Evolutionary conservation across 345 rosid species (phyloP), one percentile per base, ranked within the genome.

Genomic region (Lagerstroemia speciosa): DNA sequence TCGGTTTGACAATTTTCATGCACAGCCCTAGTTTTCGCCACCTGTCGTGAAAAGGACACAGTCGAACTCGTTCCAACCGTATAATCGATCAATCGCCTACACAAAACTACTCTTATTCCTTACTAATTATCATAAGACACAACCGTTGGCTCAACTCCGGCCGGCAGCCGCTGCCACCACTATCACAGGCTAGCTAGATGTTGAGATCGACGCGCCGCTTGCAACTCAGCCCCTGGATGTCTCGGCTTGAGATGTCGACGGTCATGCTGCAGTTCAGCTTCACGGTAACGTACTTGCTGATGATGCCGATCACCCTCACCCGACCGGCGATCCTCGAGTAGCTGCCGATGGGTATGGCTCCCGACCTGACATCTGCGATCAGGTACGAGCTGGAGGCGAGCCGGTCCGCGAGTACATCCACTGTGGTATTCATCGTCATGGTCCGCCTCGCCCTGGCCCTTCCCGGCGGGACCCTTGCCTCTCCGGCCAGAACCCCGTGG

Each of bases 381-480:
- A 89, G 63, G 68, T 77, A 73, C n/a, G 86, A 81, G 61, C 45
- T 73, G 0, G 77, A 68, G 33, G 81, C 36, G 26, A 89, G 9
- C 81, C 75, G 65, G 65, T 83, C 83, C 12, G 82, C 17, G 71
- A 87, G 37, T 5, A 68, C 27, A 32, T 41, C 62, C 71, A 58
- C 65, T 52, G 53, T 68, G 46, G 40, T 34, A 50, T 57, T 68
- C 71, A 68, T 87, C 74, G 81, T 72, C 75, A 78, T 33, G 6
- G 97, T 87, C 75, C 87, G 77, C 14, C 78, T 71, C 6, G 97
- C 81, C 82, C 67, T 82, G 12, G 90, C 81, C 26, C 67, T 65
- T 8, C 96, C 96, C 20, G 87, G 82, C 0, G 90, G 97, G 0
- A 89, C 92, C 41, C 77, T 79, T 0, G 88, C 97, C 82, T 88